A percentile compares a stretch with the other conserved stretches of the same genome.
Evolutionary conservation across 805 yeast species (phyloP).

Genomic region (Hanseniaspora taiwanica): DNA sequence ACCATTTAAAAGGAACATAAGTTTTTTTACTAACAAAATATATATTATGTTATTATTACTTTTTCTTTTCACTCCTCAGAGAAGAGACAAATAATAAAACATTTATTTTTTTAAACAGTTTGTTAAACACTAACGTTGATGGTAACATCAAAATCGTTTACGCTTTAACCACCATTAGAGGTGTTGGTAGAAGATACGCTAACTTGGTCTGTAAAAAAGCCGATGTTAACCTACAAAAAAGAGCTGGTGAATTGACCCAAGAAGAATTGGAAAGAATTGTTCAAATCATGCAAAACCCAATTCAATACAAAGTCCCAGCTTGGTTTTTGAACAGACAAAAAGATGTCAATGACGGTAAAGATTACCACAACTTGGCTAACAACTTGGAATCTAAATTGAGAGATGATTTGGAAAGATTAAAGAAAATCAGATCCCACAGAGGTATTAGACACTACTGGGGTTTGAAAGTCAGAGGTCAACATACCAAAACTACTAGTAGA

Average conservation of each 20-base stretch:
- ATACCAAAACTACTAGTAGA: constrained; percentile 99
- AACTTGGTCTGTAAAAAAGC: constrained; percentile 99
- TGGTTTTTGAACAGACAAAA: constrained; percentile 99
- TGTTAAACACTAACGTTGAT: constrained; percentile 99
- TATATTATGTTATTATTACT: too few relatives aligned
- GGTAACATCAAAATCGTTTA: constrained; percentile 99
- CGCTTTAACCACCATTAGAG: constrained; percentile 99
- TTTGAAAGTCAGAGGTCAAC: constrained; percentile 99
- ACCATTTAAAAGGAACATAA: too few relatives aligned
- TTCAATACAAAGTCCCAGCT: constrained; percentile 97
- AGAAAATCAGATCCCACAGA: constrained; percentile 99
- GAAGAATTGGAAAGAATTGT: constrained; percentile 99
- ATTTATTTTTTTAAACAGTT: constrained; percentile 39
- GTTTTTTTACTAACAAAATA: too few relatives aligned
- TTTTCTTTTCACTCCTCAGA: too few relatives aligned
- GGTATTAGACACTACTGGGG: constrained; percentile 99
- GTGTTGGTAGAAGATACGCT: constrained; percentile 99
- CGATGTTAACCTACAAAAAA: constrained; percentile 93
- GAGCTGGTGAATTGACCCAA: constrained; percentile 99
- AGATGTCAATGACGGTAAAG: constrained; percentile 97
- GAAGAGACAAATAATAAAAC: too few relatives aligned
- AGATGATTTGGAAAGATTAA: constrained; percentile 99
- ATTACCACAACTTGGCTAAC: constrained; percentile 97
- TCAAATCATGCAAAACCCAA: constrained; percentile 99
- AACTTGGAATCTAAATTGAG: constrained; percentile 98